Percentiles rank a stretch among this genome's conserved stretches.
Conservation (phyloP, 1,284 basidiomycete species). For the Leccinum subrobustum region DNA sequence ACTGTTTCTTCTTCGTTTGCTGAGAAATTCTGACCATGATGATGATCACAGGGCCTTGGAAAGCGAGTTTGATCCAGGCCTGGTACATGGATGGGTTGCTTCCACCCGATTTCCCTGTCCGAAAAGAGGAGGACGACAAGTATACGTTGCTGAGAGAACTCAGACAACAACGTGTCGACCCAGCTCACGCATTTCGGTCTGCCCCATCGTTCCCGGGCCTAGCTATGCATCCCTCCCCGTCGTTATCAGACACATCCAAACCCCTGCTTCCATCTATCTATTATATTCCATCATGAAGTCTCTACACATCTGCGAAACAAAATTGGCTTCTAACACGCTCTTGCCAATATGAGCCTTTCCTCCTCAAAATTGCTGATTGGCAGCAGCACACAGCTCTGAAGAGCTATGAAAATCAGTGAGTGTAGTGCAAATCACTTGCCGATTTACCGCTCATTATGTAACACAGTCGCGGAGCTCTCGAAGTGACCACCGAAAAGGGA, state of each 20-base stretch:
- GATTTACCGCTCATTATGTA: no score
- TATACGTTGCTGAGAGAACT: slow-evolving; percentile 71
- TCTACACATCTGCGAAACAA: no score
- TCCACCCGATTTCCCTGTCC: slow-evolving; percentile 75
- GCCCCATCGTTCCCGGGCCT: slow-evolving; percentile 39
- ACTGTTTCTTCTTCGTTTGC: neutral
- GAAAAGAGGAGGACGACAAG: slow-evolving; percentile 67
- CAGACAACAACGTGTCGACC: slow-evolving; percentile 71
- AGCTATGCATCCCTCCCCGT: slow-evolving; percentile 16
- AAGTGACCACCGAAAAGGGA: no score
- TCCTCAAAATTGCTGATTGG: no score
- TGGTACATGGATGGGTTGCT: slow-evolving; percentile 82
- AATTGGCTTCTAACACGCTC: no score
- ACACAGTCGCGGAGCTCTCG: no score
- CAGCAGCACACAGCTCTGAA: no score
- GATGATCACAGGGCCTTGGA: slow-evolving; percentile 68
- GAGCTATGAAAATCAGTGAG: no score
- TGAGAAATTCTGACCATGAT: slow-evolving; percentile 1
- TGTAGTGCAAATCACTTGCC: no score
- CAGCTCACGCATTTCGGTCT: slow-evolving; percentile 68
- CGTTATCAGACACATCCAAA: slow-evolving; percentile 41
- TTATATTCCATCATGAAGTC: no score
- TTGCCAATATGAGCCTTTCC: no score
- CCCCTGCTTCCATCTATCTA: slow-evolving; percentile 72
- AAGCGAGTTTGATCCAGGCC: slow-evolving; percentile 77